Base-by-base conservation (phyloP, 495 filamentous ascomycete species). In the Trichocladium uniseriatum region DNA sequence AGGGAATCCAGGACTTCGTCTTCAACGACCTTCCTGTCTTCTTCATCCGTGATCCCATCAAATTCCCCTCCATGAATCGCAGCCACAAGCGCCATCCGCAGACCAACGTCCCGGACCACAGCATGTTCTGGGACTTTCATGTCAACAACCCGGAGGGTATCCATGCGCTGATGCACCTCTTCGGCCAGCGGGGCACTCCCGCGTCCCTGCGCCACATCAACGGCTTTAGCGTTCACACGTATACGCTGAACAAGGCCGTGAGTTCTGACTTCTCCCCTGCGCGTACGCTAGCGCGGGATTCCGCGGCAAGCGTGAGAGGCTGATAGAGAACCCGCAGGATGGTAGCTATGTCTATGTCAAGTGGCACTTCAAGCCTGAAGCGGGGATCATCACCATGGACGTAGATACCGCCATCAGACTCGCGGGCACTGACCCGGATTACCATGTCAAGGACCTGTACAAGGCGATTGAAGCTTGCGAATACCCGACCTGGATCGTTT, bases 341-440 rank as follows among this genome's bases (percentile, higher is more conserved):
- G 79, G 86, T 59, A 76, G 82, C 11, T 69, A 77, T 44, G 88
- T 90, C 27, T 29, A 29, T 57, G 86, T 92, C 63, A 95, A 95
- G 64, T 92, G 10, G 91, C 65, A 76, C 80, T 59, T 92, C 75
- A 54, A 87, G 76, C 0, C 87, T 89, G 0, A 79, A 83, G 35
- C 71, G 90, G 88, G 89, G 31, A 84, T 91, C 0, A 85, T 91
- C 64, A 89, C 85, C 2, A 68, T 94, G 0, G 84, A 91, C 0
- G 94, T 86, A 86, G 89, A 94, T 58, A 88, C 94, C 62, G 89
- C 87, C 1, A 57, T 91, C 49, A 92, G 92, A 70, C 69, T 94
- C 11, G 74, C 69, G 21, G 89, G 84, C 2, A 82, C 92, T 63
- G 85, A 94, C 56, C 87, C 87, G 0, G 87, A 95, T 54, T 94